These are phyloP conservation scores for Cercospora sesami DNA, from an alignment of 2,329 filamentous ascomycete genomes.

Conservation along the genomic window DNA sequence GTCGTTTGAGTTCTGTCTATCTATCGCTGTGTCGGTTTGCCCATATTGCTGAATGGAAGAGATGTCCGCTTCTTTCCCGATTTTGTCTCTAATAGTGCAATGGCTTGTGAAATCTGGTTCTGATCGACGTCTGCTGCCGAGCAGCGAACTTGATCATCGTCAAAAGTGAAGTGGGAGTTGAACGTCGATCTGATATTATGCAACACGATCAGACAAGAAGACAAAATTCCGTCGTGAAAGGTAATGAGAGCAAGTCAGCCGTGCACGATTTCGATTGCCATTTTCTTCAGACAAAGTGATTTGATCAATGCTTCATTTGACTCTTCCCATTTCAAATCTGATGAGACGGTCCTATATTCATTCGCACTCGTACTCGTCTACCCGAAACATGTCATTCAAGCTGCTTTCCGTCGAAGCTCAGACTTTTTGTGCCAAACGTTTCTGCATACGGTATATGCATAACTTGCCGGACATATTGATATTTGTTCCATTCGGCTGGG, in stretches of 20 bases:
- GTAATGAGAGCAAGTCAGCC: too few species aligned
- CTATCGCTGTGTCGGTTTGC: neutral
- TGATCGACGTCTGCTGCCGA: too few species aligned
- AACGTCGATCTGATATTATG: too few species aligned
- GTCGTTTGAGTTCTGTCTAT: neutral
- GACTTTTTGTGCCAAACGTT: neutral
- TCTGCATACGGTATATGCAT: neutral
- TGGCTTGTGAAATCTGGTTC: too few species aligned
- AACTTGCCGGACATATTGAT: neutral
- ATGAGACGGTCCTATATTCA: neutral
- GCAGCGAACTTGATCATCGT: too few species aligned
- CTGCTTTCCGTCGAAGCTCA: neutral
- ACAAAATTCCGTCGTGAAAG: too few species aligned
- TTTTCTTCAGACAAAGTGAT: neutral
- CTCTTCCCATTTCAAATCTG: neutral
- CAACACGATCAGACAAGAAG: too few species aligned
- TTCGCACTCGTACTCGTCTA: neutral
- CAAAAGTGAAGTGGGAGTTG: too few species aligned
- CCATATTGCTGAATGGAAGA: too few species aligned
- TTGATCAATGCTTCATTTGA: neutral
- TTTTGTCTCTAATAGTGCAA: too few species aligned
- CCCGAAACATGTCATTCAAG: neutral
- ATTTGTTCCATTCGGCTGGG: neutral
- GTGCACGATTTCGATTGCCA: neutral
- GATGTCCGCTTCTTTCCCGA: too few species aligned